A percentile compares a stretch with the other conserved stretches of the same genome.
phyloP scores from a whole-genome alignment of 441 rosid species.

The Pelargonium myrrhifolium region DNA sequence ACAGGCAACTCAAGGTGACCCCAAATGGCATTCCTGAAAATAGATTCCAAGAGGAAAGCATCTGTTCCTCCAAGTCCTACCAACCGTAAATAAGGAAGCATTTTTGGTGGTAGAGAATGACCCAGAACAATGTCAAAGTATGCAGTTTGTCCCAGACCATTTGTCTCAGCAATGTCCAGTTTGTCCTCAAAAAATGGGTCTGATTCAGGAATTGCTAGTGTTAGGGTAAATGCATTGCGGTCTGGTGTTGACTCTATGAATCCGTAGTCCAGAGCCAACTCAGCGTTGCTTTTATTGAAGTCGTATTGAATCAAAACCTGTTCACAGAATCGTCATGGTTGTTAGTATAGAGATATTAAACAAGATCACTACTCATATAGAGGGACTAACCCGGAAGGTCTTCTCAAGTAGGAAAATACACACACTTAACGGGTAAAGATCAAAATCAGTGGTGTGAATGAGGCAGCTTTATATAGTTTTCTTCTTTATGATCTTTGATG shows the following conservation, averaged over 20 bases:
- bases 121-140: conserved; percentile 59
- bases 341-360: conserved; percentile 1
- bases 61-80: conserved; percentile 78
- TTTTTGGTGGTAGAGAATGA: conserved; percentile 52
- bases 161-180: conserved; percentile 77
- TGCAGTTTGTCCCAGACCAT: conserved; percentile 60
- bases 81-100: conserved; percentile 72
- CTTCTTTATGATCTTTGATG: no score
- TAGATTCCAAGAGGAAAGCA: conserved; percentile 81
- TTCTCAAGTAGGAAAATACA: no score
- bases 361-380: conserved; percentile 1
- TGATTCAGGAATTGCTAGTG: conserved; percentile 61
- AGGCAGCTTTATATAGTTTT: no score
- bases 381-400: neutral
- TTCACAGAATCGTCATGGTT: conserved; percentile 12
- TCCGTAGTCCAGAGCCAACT: conserved; percentile 86
- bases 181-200: conserved; percentile 70
- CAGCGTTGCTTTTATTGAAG: conserved; percentile 76
- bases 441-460: no score
- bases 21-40: conserved; percentile 77
- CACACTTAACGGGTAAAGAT: no score
- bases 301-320: conserved; percentile 86
- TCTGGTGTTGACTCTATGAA: conserved; percentile 57
- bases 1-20: conserved; percentile 79
- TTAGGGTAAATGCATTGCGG: conserved; percentile 64